Base-by-base conservation (phyloP, 192 early-diverging fungal species). In the Chytriomyces sp. region DNA sequence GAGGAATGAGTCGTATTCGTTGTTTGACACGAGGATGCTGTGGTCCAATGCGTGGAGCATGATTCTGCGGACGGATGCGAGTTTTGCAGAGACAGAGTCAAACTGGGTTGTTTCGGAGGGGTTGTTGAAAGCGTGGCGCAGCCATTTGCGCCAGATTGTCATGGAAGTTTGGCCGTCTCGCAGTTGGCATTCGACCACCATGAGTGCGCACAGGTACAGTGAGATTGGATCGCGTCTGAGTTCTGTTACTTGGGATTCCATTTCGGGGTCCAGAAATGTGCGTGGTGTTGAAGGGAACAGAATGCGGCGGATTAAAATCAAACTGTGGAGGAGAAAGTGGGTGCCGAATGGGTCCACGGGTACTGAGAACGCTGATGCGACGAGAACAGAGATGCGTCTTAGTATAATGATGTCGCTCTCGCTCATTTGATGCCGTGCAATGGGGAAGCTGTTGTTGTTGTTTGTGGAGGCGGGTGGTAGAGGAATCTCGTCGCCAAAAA, bases 341-440 rank as follows among this genome's bases (percentile, higher is more conserved):
- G 64, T 64, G 64, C 64, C 64, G 26, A 64, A 64, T 13, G 64
- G 64, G 35, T 64, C 64, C 13, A 64, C 64, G 16, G 64, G 64
- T 3, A 35, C 64, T 4, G 64, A n/a, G 35, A 64, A 64, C 13
- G 64, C 64, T 0, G 64, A 64, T 23, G 64, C 64, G 5, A 64
- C 64, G 18, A 64, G 64, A 28, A 64, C 35, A 16, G 64, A 64
- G 1, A 64, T n/a, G 13, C 64, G 16, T 3, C 64, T n/a, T 24
- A 64, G 64, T 16, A 64, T 5, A 64, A 64, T n/a, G 20, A 64
- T 60, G 5, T 18, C 23, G 57, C 23, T 60, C 57, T 60, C 57
- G 57, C 57, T 23, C 57, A 60, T n/a, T 60, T 18, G 57, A 1
- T 60, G 18, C 57, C 18, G 57, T 60, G 57, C 18, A 1, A 23